Percentiles rank a stretch among this genome's conserved stretches.
Evolutionary conservation across 257 asterid species (phyloP).

Genomic region (Sherardia arvensis): DNA sequence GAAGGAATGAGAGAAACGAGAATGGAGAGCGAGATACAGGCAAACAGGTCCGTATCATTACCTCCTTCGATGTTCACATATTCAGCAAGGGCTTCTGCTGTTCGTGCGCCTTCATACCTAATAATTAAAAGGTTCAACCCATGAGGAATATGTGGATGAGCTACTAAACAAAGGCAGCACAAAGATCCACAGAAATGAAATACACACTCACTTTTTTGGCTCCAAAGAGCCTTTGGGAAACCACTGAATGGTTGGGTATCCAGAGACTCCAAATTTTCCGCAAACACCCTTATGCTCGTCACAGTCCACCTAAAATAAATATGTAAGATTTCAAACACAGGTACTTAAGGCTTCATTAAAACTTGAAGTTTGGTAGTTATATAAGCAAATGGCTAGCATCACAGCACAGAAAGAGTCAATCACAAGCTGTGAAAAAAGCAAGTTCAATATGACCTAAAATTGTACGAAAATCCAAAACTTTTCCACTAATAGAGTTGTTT

Average conservation of each 20-base stretch:
- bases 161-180: too few relatives aligned
- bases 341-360: not conserved
- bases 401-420: not conserved
- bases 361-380: not conserved
- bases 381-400: not conserved
- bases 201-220: constrained; percentile 64
- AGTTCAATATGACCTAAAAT: too few relatives aligned
- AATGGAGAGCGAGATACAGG: not conserved
- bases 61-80: constrained; percentile 80
- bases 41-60: constrained; percentile 16
- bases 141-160: too few relatives aligned
- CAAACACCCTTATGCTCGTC: constrained; percentile 85
- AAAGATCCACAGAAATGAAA: not conserved
- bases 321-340: not conserved
- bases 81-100: constrained; percentile 75
- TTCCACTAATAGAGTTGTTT: too few relatives aligned
- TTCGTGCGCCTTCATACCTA: constrained; percentile 81
- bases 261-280: constrained; percentile 75
- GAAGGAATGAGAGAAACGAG: not conserved
- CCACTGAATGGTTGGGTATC: constrained; percentile 96
- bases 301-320: constrained; percentile 66
- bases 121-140: constrained; percentile 7
- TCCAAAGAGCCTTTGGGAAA: constrained; percentile 89
- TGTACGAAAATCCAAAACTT: not conserved
- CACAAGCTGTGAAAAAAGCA: too few relatives aligned